These are phyloP conservation scores for Colletotrichum echinochloae DNA, from an alignment of 2,329 filamentous ascomycete genomes.

Conservation along the genomic window DNA sequence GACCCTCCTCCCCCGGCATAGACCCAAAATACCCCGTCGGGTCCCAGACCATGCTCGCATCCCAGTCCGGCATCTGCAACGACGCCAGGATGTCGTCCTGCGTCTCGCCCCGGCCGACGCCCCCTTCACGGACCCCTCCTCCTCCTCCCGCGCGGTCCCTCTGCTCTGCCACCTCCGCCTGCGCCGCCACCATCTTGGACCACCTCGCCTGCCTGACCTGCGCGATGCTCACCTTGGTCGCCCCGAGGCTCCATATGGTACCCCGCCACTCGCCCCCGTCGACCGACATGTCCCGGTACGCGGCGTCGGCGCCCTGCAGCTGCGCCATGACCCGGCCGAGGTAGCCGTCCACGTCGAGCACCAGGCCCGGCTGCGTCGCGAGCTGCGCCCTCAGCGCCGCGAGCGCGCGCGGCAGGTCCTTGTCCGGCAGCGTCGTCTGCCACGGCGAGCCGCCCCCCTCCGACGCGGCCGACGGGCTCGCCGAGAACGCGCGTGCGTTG, in stretches of 20 bases:
- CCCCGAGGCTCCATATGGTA: conserved; percentile 62
- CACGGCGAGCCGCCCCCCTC: neutral
- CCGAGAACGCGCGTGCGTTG: neutral
- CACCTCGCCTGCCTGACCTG: conserved; percentile 60
- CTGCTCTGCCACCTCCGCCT: neutral
- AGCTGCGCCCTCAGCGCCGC: conserved; percentile 56
- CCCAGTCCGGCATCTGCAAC: conserved; percentile 14
- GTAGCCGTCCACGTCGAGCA: conserved; percentile 58
- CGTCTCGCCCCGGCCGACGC: conserved; percentile 5
- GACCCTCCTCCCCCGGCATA: neutral
- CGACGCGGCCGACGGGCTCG: neutral
- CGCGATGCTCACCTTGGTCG: conserved; percentile 60
- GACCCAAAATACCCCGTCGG: neutral
- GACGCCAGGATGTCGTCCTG: conserved; percentile 10
- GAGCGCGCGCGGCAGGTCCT: conserved; percentile 53
- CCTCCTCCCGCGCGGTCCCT: neutral
- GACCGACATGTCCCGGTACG: conserved; percentile 48
- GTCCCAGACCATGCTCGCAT: neutral
- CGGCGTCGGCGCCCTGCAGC: conserved; percentile 57
- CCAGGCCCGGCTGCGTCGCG: conserved; percentile 57
- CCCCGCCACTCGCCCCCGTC: conserved; percentile 54
- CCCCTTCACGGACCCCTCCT: neutral
- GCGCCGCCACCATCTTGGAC: conserved; percentile 56
- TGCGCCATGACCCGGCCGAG: conserved; percentile 55
- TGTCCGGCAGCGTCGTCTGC: conserved; percentile 15